Evolutionary conservation across 23 red algal genomes (phyloP).

Genomic region (Gracilariopsis chorda): DNA sequence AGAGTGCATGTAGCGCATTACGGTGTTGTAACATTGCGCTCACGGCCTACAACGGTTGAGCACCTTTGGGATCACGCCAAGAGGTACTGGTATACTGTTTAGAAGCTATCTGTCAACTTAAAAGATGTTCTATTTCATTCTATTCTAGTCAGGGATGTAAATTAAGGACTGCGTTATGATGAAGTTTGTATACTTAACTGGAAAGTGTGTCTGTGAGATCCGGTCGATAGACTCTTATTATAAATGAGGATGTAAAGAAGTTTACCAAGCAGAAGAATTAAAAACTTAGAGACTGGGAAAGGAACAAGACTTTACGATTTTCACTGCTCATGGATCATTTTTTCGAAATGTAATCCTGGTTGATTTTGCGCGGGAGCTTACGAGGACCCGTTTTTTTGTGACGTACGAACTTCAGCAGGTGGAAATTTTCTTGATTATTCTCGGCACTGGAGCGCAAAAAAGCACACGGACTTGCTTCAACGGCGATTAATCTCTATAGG

Average conservation of each 20-base stretch:
- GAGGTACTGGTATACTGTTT: neutral
- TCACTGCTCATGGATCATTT: neutral
- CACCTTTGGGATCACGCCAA: neutral
- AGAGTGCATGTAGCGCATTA: neutral
- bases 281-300: neutral
- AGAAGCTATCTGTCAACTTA: neutral
- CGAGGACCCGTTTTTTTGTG: slow-evolving; percentile 13
- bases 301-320: neutral
- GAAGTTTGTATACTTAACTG: neutral
- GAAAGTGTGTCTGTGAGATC: neutral
- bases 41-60: neutral
- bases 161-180: neutral
- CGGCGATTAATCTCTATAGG: neutral
- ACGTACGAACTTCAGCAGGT: neutral
- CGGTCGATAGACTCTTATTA: neutral
- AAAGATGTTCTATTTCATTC: neutral
- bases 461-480: neutral
- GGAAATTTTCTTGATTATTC: neutral
- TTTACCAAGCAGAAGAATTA: neutral
- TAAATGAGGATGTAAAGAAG: neutral
- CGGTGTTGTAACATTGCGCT: neutral
- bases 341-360: neutral
- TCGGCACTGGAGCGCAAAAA: neutral
- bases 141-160: neutral
- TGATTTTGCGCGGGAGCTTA: neutral